phyloP scores from a whole-genome alignment of 176 grass and related monocot species.

The Oropetium thomaeum region DNA sequence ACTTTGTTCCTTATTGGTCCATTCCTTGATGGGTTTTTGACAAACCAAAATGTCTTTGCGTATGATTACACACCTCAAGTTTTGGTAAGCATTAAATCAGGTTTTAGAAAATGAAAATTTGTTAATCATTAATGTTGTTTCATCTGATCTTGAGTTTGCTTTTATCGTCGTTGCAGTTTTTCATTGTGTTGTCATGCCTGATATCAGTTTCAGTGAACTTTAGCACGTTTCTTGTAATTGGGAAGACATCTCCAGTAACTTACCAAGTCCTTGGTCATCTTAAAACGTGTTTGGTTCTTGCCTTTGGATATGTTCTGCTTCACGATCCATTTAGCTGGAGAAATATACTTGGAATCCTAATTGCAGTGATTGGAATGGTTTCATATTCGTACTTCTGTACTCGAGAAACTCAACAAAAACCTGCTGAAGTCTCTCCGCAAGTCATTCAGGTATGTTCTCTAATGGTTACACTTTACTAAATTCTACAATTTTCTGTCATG shows the following conservation, averaged over 20 bases:
- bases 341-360: conserved; percentile 90
- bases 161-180: conserved; percentile 64
- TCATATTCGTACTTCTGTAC: conserved; percentile 91
- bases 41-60: conserved; percentile 89
- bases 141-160: conserved; percentile 28
- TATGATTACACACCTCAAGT: conserved; percentile 96
- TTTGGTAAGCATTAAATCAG: conserved; percentile 57
- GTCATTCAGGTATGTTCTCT: conserved; percentile 58
- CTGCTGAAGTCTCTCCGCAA: conserved; percentile 68
- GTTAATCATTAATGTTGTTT: conserved; percentile 10
- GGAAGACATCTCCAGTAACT: conserved; percentile 96
- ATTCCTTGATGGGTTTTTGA: conserved; percentile 95
- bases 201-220: conserved; percentile 99
- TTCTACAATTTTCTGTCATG: neutral
- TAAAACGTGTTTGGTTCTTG: conserved; percentile 91
- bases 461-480: neutral
- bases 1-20: conserved; percentile 74
- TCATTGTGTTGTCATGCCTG: conserved; percentile 91
- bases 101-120: neutral
- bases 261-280: conserved; percentile 98
- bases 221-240: conserved; percentile 95
- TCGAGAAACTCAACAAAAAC: conserved; percentile 59
- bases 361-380: conserved; percentile 91
- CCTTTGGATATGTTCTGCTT: conserved; percentile 95
- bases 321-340: conserved; percentile 98